Base-by-base conservation (phyloP, 2,329 filamentous ascomycete species). In the Fusarium sp. region DNA sequence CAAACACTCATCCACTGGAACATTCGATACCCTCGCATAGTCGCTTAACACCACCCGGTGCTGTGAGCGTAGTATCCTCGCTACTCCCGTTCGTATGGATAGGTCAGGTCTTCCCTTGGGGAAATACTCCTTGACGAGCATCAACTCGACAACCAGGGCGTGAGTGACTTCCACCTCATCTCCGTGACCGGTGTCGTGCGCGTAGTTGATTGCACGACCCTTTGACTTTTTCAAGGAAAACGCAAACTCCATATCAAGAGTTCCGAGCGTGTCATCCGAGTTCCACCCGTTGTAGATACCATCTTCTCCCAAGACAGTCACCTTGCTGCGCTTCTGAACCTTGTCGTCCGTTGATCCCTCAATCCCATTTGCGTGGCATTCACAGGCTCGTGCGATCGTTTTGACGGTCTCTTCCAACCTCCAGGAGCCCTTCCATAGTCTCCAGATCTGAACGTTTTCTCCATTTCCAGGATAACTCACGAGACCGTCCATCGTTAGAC, bases 221-320 rank as follows among this genome's bases (percentile, higher is more conserved):
- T 25, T 46, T 2, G 44, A 14, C 13, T 38, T 62, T 16, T 85
- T 70, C 44, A 77, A 64, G 7, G 59, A 62, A 59, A 77, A 96
- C 69, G 93, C 90, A 76, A 96, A 87, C 71, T 93, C 91, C 76
- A 96, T 87, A 1, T 31, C 40, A 1, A 72, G 20, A 0, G 60
- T 68, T 40, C 89, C 87, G 65, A 83, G 80, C 16, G 79, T 79
- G 16, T 78, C 78, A 18, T 85, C 84, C 4, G 90, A 90, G 81
- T 97, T 97, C 96, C 95, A 98, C 46, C 94, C 95, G 11, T 82
- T 84, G 80, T 93, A 93, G 74, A 97, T 82, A 72, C 93, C 92
- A 62, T 91, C 91, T 74, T 89, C 88, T 61, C 92, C 93, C 46
- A 98, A 87, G 62, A 91, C 85, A 54, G 91, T 89, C 3, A 87